Base-by-base conservation (phyloP, 2,329 filamentous ascomycete genomes). In the Pseudophaeomoniella oleicola region DNA sequence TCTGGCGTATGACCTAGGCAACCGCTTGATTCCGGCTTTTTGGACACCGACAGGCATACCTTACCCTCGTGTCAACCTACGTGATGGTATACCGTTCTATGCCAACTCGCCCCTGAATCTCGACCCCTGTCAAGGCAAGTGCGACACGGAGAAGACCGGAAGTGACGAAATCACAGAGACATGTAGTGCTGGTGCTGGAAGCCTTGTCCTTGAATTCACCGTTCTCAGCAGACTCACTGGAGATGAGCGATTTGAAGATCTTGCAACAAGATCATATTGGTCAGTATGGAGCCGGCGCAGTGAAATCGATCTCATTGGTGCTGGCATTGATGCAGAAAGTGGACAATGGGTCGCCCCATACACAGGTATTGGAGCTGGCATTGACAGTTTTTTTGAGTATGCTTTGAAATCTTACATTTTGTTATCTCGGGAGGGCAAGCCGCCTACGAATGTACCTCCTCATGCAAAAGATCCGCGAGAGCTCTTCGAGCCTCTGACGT, bases 301-400 rank as follows among this genome's bases (percentile, higher is more conserved):
- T 54, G 72, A 77, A 30, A 84, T 94, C 48, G 85, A 84, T 3
- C 67, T 98, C 16, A 79, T 98, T 43, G 90, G 88, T 5, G 81
- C 85, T 39, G 88, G 87, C 2, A 86, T 98, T 42, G 88, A 94
- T 59, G 84, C 86, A 1, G 88, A 96, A 53, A 81, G 76, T 17
- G 90, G 88, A 0, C 70, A 81, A 46, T 98, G 90, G 90, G 78
- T 90, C 19, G 81, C 81, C 5, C 72, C 82, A 2, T 87, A 84
- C 54, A 79, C 88, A n/a, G 88, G 90, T 18, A 93, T 98, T 47
- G 90, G 90, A 35, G 90, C 90, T 5, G 90, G 90, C 29, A 85
- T 94, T 50, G 90, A 98, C 61, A 94, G 87, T 59, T 98, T 98
- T 62, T 96, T 94, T 51, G 90, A 98, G 60, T 98, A 98, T 58